phyloP scores from a whole-genome alignment of 2,329 filamentous ascomycete genomes.

The Coniochaeta prunicola region DNA sequence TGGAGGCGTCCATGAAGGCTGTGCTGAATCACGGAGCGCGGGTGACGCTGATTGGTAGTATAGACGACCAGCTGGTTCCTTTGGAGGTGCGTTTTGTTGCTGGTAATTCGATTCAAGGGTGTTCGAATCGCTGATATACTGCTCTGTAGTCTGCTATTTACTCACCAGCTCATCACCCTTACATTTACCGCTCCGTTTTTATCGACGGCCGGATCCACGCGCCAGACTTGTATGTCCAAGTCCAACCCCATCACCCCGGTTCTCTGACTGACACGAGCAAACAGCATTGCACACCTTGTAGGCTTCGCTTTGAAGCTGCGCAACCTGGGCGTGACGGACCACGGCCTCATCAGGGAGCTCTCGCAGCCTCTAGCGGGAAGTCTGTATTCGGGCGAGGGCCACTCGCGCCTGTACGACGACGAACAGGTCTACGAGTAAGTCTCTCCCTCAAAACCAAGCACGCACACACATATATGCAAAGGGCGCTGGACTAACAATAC shows the following conservation, averaged over 20 bases:
- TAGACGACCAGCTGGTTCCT: conserved; percentile 93
- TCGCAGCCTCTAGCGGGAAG: conserved; percentile 84
- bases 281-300: conserved; percentile 74
- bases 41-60: conserved; percentile 84
- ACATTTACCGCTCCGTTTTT: conserved; percentile 93
- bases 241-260: neutral
- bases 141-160: conserved; percentile 67
- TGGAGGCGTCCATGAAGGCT: conserved; percentile 66
- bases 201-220: conserved; percentile 89
- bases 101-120: neutral
- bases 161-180: conserved; percentile 77
- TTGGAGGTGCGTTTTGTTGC: conserved; percentile 56
- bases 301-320: conserved; percentile 90
- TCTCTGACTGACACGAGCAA: neutral
- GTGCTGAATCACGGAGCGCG: conserved; percentile 73
- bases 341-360: conserved; percentile 86
- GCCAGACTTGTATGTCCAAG: conserved; percentile 64
- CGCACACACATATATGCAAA: too few species aligned
- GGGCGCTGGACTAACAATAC: neutral
- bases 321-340: conserved; percentile 87
- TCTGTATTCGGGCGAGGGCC: conserved; percentile 85
- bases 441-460: neutral
- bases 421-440: conserved; percentile 70
- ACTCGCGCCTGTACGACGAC: conserved; percentile 90
- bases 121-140: conserved; percentile 17